A percentile compares a stretch with the other conserved stretches of the same genome.
Conservation (phyloP, 169 alveolate genomes). For the Cryptosporidium canis region DNA sequence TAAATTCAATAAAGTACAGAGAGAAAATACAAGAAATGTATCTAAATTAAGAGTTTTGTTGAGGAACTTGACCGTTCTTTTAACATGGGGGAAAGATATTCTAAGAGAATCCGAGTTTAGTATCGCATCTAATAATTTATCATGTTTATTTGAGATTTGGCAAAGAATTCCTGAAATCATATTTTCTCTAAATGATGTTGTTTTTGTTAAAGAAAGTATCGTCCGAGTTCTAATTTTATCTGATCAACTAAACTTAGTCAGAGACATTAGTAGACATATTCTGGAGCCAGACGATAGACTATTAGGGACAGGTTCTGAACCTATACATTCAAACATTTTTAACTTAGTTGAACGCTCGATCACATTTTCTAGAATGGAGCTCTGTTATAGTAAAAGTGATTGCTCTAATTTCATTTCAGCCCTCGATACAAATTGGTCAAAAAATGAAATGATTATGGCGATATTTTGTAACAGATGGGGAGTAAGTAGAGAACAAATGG, state of each 20-base stretch:
- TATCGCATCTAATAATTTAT: not conserved
- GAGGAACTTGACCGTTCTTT: not conserved
- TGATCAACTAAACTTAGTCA: conserved; percentile 28
- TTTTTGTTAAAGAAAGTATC: not conserved
- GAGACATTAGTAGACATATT: not conserved
- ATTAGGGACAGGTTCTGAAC: not conserved
- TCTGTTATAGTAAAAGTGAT: not conserved
- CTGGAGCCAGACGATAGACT: not conserved
- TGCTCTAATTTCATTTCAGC: not conserved
- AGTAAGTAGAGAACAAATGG: not conserved
- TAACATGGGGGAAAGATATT: conserved; percentile 14
- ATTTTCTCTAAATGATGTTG: conserved; percentile 22
- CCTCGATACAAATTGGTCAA: not conserved
- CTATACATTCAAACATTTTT: not conserved
- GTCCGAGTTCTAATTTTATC: not conserved
- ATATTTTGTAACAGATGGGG: conserved; percentile 51
- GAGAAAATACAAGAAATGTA: not conserved
- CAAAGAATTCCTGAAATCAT: conserved; percentile 6
- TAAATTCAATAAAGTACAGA: not conserved
- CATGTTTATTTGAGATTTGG: conserved; percentile 51
- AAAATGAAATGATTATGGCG: conserved; percentile 47
- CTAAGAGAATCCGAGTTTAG: not conserved
- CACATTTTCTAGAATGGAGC: not conserved
- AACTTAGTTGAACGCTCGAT: not conserved
- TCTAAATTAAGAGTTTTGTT: conserved; percentile 12